Conservation (phyloP, 768 basidiomycete genomes). For the Stropharia rugosoannulata region DNA sequence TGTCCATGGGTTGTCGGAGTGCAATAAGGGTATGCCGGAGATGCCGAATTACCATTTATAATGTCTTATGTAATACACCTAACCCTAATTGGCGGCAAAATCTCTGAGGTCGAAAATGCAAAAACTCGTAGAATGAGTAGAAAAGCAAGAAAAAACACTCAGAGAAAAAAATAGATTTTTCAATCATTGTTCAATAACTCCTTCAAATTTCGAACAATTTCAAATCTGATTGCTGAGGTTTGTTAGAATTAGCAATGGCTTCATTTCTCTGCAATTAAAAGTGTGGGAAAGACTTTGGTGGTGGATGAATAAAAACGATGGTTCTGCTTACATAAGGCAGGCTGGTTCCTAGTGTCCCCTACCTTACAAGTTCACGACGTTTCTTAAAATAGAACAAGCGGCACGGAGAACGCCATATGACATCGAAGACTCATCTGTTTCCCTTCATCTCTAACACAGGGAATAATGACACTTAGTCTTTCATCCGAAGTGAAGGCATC, state of each 20-base stretch:
- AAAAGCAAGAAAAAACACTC: no score
- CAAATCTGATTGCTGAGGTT: neutral
- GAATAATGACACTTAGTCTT: constrained; percentile 4
- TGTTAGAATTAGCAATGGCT: neutral
- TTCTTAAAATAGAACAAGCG: no score
- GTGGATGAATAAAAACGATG: no score
- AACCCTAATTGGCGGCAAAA: neutral
- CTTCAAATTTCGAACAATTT: neutral
- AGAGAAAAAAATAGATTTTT: neutral
- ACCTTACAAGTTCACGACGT: neutral
- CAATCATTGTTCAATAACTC: neutral
- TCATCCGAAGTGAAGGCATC: constrained; percentile 8
- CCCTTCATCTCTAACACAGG: no score
- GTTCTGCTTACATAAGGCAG: neutral
- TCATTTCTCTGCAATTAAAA: neutral
- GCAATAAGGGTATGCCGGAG: neutral
- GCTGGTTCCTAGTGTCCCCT: neutral
- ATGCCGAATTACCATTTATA: neutral
- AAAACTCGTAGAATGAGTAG: neutral
- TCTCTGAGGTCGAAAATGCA: neutral
- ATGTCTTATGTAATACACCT: neutral
- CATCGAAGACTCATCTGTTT: no score
- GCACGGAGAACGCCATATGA: no score
- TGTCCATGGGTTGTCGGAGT: neutral
- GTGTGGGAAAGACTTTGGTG: no score